phyloP scores from a whole-genome alignment of 768 basidiomycete species.

The Mycena leptocephala region DNA sequence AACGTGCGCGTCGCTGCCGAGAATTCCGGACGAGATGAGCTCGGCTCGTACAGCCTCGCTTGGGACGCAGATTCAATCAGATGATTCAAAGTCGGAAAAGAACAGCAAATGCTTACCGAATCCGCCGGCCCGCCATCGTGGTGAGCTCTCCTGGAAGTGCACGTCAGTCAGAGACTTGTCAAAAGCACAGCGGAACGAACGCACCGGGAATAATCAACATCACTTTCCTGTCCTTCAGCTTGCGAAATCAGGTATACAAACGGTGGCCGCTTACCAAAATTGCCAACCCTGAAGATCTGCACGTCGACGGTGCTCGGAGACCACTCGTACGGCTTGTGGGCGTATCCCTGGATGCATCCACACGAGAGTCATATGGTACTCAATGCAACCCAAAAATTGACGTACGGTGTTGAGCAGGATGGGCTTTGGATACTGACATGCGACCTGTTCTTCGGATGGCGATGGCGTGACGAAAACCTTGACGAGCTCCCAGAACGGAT shows the following conservation, averaged over 20 bases:
- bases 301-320: constrained; percentile 80
- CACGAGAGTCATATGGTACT: too few species aligned
- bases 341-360: constrained; percentile 77
- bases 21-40: constrained; percentile 74
- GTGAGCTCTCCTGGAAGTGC: constrained; percentile 72
- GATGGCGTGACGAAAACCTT: constrained; percentile 74
- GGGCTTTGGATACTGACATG: constrained; percentile 85
- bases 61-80: not conserved
- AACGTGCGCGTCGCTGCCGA: constrained; percentile 81
- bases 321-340: constrained; percentile 82
- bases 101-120: constrained; percentile 65
- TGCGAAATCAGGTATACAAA: not conserved
- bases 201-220: constrained; percentile 76
- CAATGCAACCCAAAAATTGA: not conserved
- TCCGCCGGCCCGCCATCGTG: constrained; percentile 85
- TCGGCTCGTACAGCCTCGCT: constrained; percentile 79
- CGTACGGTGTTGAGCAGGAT: constrained; percentile 81
- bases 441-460: constrained; percentile 72
- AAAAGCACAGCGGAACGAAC: not conserved
- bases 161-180: not conserved
- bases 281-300: constrained; percentile 84
- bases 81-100: not conserved
- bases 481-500: constrained; percentile 87
- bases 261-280: constrained; percentile 62
- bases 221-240: constrained; percentile 54